phyloP scores from a whole-genome alignment of 208 protist species.

The Leishmania gerbilli region DNA sequence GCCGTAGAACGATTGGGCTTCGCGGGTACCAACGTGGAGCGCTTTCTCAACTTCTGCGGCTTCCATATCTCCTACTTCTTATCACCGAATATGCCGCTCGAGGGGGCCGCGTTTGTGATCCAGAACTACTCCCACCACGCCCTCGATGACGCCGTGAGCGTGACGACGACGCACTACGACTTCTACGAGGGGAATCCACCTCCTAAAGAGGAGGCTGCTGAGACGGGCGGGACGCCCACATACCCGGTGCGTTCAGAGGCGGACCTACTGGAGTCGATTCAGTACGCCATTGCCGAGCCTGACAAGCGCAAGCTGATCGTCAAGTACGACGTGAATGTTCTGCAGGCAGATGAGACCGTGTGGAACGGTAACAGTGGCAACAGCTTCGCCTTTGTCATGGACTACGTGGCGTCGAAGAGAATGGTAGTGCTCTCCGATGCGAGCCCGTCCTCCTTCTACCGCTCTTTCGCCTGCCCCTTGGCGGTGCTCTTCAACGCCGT shows the following conservation, averaged over 20 bases:
- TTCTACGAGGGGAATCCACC: conserved; percentile 45
- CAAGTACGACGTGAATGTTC: conserved; percentile 67
- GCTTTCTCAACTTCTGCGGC: conserved; percentile 82
- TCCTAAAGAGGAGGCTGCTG: conserved; percentile 17
- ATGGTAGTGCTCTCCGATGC: conserved; percentile 73
- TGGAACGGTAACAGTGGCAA: conserved; percentile 87
- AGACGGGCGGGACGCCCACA: conserved; percentile 13
- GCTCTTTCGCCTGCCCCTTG: conserved; percentile 69
- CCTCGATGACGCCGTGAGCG: conserved; percentile 62
- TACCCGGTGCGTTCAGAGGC: conserved; percentile 49
- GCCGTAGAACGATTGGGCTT: conserved; percentile 82
- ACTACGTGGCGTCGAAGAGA: conserved; percentile 57
- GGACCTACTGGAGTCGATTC: conserved; percentile 57
- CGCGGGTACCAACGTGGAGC: conserved; percentile 65
- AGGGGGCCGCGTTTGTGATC: conserved; percentile 61
- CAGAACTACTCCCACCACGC: conserved; percentile 85
- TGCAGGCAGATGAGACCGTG: conserved; percentile 48
- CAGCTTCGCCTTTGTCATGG: conserved; percentile 79
- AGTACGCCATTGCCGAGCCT: conserved; percentile 42
- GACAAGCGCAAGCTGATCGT: conserved; percentile 67
- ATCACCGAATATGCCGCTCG: conserved; percentile 77
- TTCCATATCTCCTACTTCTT: conserved; percentile 91
- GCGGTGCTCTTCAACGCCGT: conserved; percentile 60
- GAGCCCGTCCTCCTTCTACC: conserved; percentile 75
- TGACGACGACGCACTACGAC: conserved; percentile 73